A percentile compares a stretch with the other conserved stretches of the same genome.
Conservation (phyloP, 345 rosid genomes). For the Sonneratia alba region DNA sequence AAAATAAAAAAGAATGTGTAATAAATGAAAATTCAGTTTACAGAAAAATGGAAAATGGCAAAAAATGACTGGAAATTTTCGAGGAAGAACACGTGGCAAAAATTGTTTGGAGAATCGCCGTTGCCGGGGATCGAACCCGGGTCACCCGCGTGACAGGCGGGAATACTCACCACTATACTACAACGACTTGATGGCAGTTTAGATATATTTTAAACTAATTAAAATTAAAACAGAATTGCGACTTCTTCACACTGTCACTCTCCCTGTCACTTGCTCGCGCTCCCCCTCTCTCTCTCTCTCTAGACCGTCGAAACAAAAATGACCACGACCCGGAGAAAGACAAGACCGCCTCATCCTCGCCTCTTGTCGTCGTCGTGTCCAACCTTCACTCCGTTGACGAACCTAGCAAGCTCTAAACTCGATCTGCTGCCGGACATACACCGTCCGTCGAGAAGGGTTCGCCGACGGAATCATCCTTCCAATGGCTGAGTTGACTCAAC, state of each 20-base stretch:
- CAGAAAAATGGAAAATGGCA: no score
- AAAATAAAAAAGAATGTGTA: no score
- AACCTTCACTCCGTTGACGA: neutral
- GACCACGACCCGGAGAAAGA: slow-evolving; percentile 3
- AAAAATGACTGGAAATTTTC: no score
- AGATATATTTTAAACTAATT: no score
- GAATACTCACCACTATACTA: slow-evolving; percentile 96
- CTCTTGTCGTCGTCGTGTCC: neutral
- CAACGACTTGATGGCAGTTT: slow-evolving; percentile 35
- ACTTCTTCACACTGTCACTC: neutral
- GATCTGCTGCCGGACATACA: neutral
- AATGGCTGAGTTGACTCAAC: slow-evolving; percentile 93
- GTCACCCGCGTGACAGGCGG: slow-evolving; percentile 97
- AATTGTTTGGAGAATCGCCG: slow-evolving; percentile 24
- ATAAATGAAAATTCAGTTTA: no score
- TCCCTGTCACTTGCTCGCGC: neutral
- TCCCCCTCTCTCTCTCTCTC: neutral
- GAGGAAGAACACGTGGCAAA: no score
- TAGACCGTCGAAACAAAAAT: slow-evolving; percentile 1
- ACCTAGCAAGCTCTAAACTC: neutral
- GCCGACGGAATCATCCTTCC: neutral
- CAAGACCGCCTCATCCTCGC: neutral
- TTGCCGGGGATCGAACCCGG: slow-evolving; percentile 98
- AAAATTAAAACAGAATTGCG: no score
- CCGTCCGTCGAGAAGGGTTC: neutral